phyloP scores from a whole-genome alignment of 345 rosid genomes.

The Erucastrum elatum region DNA sequence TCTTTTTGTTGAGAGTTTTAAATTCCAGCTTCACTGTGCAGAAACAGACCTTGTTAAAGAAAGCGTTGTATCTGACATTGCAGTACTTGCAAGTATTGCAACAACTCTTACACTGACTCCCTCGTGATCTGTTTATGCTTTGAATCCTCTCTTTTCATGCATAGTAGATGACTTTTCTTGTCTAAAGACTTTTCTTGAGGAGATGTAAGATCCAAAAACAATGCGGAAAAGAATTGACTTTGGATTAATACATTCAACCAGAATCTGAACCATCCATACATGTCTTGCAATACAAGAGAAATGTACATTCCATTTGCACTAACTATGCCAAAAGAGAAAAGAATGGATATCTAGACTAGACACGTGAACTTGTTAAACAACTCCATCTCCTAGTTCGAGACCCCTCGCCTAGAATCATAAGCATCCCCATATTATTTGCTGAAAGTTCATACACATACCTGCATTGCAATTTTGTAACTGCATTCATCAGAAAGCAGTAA shows the following conservation, averaged over 20 bases:
- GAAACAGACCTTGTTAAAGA: no score
- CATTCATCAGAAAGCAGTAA: slow-evolving; percentile 9
- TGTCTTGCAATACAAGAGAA: slow-evolving; percentile 10
- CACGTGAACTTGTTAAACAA: slow-evolving; percentile 71
- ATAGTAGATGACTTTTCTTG: no score
- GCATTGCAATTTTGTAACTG: no score
- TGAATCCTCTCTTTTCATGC: no score
- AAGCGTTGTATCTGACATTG: no score
- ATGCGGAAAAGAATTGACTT: neutral
- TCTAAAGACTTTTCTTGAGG: neutral
- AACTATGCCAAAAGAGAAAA: slow-evolving; percentile 20
- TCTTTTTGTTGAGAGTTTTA: no score
- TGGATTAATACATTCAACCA: neutral
- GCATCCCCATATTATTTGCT: slow-evolving; percentile 69
- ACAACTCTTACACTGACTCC: no score
- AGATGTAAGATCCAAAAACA: neutral
- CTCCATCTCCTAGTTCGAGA: slow-evolving; percentile 64
- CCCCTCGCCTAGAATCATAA: slow-evolving; percentile 77
- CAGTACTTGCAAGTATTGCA: no score
- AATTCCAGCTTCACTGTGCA: no score
- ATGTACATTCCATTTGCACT: slow-evolving; percentile 23
- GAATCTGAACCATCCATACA: slow-evolving; percentile 25
- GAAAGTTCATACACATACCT: slow-evolving; percentile 66
- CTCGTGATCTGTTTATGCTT: no score
- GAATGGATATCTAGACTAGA: slow-evolving; percentile 27